These are phyloP conservation scores for Mycena vitilis DNA, from an alignment of 768 basidiomycete genomes.

Conservation along the genomic window DNA sequence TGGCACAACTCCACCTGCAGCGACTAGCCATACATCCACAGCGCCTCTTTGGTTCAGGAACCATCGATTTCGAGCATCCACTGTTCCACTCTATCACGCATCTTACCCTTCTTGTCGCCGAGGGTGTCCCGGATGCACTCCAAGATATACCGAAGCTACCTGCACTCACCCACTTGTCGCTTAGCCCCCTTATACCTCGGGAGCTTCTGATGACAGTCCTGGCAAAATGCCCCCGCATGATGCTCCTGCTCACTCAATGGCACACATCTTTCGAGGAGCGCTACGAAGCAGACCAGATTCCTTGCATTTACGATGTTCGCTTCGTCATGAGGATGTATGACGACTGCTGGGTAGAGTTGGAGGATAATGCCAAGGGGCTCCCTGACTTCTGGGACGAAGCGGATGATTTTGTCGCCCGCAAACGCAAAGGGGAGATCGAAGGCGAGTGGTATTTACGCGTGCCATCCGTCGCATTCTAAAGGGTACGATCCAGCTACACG, in stretches of 20 bases:
- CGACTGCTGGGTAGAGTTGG: slow-evolving; percentile 5
- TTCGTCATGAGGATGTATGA: not conserved
- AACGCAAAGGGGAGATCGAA: not conserved
- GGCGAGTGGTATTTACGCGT: not conserved
- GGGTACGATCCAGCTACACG: not conserved
- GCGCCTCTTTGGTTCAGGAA: not conserved
- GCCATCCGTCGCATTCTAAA: not conserved
- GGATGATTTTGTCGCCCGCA: not conserved
- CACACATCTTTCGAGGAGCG: not conserved
- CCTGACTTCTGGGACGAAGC: not conserved
- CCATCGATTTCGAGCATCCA: slow-evolving; percentile 3
- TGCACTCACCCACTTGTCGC: slow-evolving; percentile 4
- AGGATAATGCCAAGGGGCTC: not conserved
- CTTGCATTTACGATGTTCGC: not conserved
- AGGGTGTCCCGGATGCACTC: not conserved
- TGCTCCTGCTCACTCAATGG: not conserved
- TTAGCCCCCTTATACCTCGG: not conserved
- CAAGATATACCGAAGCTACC: not conserved
- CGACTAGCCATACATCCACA: not conserved
- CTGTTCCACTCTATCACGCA: not conserved
- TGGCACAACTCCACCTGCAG: not conserved
- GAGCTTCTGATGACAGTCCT: not conserved
- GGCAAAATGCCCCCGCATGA: not conserved
- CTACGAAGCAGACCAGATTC: not conserved
- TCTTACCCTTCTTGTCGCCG: not conserved